Evolutionary conservation across 495 filamentous ascomycete genomes (phyloP), one percentile per base, ranked within the genome.

Genomic region (Lentithecium fluviatile): DNA sequence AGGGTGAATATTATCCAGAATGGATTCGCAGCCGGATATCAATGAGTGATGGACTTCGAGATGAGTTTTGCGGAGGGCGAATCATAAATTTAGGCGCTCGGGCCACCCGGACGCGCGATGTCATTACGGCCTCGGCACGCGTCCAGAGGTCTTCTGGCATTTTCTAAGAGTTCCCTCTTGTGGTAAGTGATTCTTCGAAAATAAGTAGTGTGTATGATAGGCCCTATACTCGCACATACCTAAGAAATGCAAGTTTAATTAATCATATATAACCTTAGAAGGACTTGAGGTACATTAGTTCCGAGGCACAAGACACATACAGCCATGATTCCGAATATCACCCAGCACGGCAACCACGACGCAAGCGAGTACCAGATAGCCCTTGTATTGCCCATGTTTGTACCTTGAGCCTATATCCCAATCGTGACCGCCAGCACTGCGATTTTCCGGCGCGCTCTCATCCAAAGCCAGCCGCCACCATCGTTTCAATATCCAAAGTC

Each of bases 71-170:
- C 26, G 21, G 12, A 7, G 13, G 37, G 29, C 20, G 20, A 29
- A 20, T 56, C 40, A 12, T 36, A 58, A 61, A 25, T 37, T 56
- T 65, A 0, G 23, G 47, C 45, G 62, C 50, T 19, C 56, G 62
- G 50, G 51, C 62, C 48, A 52, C 37, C 52, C 10, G 3, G 13
- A n/a, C 8, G 50, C 50, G 42, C 58, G 37, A 53, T 43, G 40
- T 56, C 56, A 65, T 65, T 57, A n/a, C n/a, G 48, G 55, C 42
- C 56, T 45, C 42, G 55, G 40, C 24, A 37, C 46, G 34, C 36
- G 32, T 53, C 32, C n/a, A n/a, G n/a, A n/a, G n/a, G 29, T 12
- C 10, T 64, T 64, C 60, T 64, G 48, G 61, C 46, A 64, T 17
- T 49, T 58, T 52, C 53, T 51, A 43, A 11, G 57, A 40, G 19